phyloP scores from a whole-genome alignment of 1,284 basidiomycete genomes.

The Ganoderma resinaceum region DNA sequence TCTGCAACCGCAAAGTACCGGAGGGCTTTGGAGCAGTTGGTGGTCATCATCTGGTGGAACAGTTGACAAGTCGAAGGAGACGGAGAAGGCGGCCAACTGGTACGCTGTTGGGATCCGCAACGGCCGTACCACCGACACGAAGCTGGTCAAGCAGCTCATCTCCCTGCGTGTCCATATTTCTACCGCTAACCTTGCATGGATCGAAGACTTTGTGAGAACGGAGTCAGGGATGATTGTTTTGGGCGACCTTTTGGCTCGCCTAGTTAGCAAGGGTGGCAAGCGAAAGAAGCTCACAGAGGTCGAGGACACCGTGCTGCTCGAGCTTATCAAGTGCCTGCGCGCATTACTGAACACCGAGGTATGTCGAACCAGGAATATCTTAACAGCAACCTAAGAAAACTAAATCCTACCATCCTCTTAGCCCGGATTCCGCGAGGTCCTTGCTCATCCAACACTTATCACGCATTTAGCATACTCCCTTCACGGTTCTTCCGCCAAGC shows the following conservation, averaged over 20 bases:
- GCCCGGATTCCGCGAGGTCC: slow-evolving; percentile 77
- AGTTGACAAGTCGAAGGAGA: slow-evolving; percentile 48
- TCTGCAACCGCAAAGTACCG: slow-evolving; percentile 73
- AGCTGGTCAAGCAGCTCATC: slow-evolving; percentile 81
- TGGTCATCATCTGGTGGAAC: slow-evolving; percentile 68
- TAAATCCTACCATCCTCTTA: not conserved
- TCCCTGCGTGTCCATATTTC: slow-evolving; percentile 88
- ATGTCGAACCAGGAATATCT: slow-evolving; percentile 34
- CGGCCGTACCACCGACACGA: slow-evolving; percentile 60
- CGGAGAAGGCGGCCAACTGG: slow-evolving; percentile 57
- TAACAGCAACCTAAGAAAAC: too few relatives aligned
- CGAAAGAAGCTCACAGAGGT: slow-evolving; percentile 63
- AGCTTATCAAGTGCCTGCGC: slow-evolving; percentile 82
- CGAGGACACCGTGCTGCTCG: slow-evolving; percentile 74
- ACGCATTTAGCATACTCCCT: slow-evolving; percentile 80
- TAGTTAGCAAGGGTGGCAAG: slow-evolving; percentile 72
- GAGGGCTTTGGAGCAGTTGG: slow-evolving; percentile 79
- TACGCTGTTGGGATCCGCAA: slow-evolving; percentile 67
- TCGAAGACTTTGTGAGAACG: slow-evolving; percentile 74
- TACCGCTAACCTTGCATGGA: slow-evolving; percentile 82
- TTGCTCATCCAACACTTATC: slow-evolving; percentile 72
- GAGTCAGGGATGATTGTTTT: slow-evolving; percentile 76
- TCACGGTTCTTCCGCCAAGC: slow-evolving; percentile 70
- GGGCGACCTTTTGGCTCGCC: slow-evolving; percentile 57
- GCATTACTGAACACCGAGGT: slow-evolving; percentile 89